phyloP scores from a whole-genome alignment of 2,329 filamentous ascomycete genomes.

The Neonectria sp. region DNA sequence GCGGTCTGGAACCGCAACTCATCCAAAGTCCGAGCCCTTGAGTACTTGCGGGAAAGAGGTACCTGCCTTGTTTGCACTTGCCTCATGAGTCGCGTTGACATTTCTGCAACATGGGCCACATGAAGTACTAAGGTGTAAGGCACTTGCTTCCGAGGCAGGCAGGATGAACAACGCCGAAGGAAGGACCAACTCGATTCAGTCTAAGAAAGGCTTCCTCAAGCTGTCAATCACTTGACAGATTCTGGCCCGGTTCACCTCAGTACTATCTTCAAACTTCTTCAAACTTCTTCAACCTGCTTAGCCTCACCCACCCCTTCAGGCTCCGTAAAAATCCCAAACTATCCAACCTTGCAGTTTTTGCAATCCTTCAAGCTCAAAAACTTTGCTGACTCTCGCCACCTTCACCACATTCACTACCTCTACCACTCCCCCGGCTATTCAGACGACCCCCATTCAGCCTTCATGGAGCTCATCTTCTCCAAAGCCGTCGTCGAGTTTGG shows the following conservation, averaged over 20 bases:
- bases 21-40: slow-evolving; percentile 18
- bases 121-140: background rate
- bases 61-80: background rate
- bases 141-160: background rate
- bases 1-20: slow-evolving; percentile 1
- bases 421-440: slow-evolving; percentile 1
- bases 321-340: background rate
- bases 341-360: background rate
- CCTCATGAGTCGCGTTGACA: slow-evolving; percentile 6
- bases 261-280: background rate
- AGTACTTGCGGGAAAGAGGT: background rate
- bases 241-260: background rate
- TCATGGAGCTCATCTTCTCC: slow-evolving; percentile 31
- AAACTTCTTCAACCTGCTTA: background rate
- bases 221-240: background rate
- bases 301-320: background rate
- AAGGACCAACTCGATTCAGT: slow-evolving; percentile 4
- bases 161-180: background rate
- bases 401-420: slow-evolving; percentile 3
- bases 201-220: slow-evolving; percentile 6
- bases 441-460: background rate
- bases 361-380: background rate
- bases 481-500: slow-evolving; percentile 26
- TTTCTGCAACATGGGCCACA: background rate
- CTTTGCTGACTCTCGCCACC: background rate